phyloP scores from a whole-genome alignment of 257 asterid genomes.

The Solanum ossicruentum region DNA sequence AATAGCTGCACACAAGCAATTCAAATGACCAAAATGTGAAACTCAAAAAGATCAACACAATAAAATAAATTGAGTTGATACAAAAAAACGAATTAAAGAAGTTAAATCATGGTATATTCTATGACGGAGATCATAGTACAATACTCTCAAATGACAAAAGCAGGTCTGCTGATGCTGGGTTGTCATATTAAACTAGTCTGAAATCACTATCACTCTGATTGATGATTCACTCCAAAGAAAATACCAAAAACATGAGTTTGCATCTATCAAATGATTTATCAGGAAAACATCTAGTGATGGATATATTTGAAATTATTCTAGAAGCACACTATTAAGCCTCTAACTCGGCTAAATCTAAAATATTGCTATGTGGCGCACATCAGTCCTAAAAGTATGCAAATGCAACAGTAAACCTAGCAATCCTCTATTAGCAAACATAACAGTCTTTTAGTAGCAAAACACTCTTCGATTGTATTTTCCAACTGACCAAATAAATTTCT shows the following conservation, averaged over 20 bases:
- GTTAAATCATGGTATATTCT: not conserved
- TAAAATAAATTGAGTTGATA: not conserved
- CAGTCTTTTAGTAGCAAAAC: not conserved
- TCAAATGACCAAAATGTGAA: not conserved
- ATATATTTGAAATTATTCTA: not conserved
- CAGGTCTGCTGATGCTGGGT: not conserved
- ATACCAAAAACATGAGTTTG: not conserved
- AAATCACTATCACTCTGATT: not conserved
- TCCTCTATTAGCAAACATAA: not conserved
- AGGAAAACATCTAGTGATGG: not conserved
- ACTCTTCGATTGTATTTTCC: not conserved
- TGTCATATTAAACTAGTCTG: not conserved
- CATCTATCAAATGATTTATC: not conserved
- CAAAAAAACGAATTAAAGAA: not conserved
- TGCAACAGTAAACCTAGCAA: not conserved
- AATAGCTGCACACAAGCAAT: slow-evolving; percentile 48
- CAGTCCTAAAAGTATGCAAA: not conserved
- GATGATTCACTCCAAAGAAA: not conserved
- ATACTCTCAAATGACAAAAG: not conserved
- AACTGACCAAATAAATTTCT: not conserved
- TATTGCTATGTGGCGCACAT: not conserved
- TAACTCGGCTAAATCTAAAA: not conserved
- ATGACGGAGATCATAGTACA: not conserved
- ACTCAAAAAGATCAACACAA: not conserved
- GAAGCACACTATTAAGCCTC: not conserved